These are phyloP conservation scores for Cryptococcus sp. DNA, from an alignment of 1,284 basidiomycete genomes.

Conservation along the genomic window DNA sequence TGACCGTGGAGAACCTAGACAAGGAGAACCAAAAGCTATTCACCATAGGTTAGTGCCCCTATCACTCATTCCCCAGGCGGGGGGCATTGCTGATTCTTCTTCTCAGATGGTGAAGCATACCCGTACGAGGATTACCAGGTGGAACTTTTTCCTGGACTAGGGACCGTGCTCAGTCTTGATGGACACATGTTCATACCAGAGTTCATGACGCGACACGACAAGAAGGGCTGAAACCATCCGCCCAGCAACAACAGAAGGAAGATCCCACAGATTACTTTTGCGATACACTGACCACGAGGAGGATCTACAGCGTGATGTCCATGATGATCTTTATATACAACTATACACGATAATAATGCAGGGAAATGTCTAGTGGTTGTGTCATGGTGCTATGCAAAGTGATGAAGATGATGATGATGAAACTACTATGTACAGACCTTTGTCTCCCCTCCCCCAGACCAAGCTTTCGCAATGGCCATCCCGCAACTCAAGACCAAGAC, in stretches of 20 bases:
- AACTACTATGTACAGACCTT: slow-evolving; percentile 24
- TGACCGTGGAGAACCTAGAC: slow-evolving; percentile 62
- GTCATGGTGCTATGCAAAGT: too few species aligned
- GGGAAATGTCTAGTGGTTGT: too few species aligned
- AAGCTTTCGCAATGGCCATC: slow-evolving; percentile 67
- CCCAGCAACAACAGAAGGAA: too few species aligned
- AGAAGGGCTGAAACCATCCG: neutral
- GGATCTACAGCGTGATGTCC: too few species aligned
- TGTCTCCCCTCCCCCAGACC: slow-evolving; percentile 58
- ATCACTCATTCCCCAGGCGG: too few species aligned
- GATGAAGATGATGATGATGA: too few species aligned
- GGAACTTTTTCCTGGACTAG: slow-evolving; percentile 68
- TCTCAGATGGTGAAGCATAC: slow-evolving; percentile 76
- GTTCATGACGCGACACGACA: slow-evolving; percentile 28
- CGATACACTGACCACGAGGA: too few species aligned
- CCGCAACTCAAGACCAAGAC: slow-evolving; percentile 75
- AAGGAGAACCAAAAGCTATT: slow-evolving; percentile 50
- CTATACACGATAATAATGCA: too few species aligned
- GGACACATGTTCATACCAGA: slow-evolving; percentile 52
- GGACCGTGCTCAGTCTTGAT: slow-evolving; percentile 62
- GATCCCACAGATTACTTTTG: too few species aligned
- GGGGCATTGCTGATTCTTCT: neutral
- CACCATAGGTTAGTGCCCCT: slow-evolving; percentile 34
- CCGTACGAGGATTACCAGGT: slow-evolving; percentile 77
- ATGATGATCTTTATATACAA: too few species aligned